Percentiles rank a stretch among this genome's conserved stretches.
Conservation (phyloP, 257 asterid species). For the Echites panduratus region DNA sequence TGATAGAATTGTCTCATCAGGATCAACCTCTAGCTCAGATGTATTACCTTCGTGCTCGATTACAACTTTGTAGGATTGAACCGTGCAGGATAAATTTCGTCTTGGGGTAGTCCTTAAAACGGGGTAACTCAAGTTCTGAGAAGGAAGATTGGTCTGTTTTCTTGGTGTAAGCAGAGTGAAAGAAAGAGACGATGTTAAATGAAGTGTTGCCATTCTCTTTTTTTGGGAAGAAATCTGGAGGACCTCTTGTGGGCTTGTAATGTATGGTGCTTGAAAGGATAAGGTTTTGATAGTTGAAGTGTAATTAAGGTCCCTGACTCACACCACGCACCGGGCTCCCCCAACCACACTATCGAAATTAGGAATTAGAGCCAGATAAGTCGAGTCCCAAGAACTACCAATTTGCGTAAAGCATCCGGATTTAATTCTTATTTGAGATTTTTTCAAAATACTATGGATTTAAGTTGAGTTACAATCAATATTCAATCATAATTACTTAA, state of each 20-base stretch:
- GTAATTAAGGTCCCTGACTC: too few species aligned
- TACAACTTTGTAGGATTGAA: slow-evolving; percentile 53
- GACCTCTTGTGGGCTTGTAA: not conserved
- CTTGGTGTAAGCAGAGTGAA: slow-evolving; percentile 23
- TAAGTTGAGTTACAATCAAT: too few species aligned
- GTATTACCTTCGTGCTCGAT: slow-evolving; percentile 52
- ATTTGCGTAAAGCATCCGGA: too few species aligned
- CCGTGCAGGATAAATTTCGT: slow-evolving; percentile 16
- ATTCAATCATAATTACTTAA: too few species aligned
- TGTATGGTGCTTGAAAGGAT: slow-evolving; percentile 17
- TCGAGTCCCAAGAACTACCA: too few species aligned
- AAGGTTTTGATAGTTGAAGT: slow-evolving; percentile 10
- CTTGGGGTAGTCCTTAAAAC: slow-evolving; percentile 5
- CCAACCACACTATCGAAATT: too few species aligned
- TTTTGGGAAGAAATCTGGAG: slow-evolving; percentile 2
- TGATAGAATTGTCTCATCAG: slow-evolving; percentile 76
- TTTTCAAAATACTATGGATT: too few species aligned
- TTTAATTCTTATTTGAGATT: too few species aligned
- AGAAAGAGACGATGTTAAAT: slow-evolving; percentile 25
- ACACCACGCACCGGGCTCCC: too few species aligned
- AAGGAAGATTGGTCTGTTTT: slow-evolving; percentile 20
- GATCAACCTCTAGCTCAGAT: slow-evolving; percentile 68
- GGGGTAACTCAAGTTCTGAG: slow-evolving; percentile 14
- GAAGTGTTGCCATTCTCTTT: slow-evolving; percentile 34
- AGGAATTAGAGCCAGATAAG: too few species aligned